Conservation (phyloP, 140 eudicot species). For the Flaveria floridana region DNA sequence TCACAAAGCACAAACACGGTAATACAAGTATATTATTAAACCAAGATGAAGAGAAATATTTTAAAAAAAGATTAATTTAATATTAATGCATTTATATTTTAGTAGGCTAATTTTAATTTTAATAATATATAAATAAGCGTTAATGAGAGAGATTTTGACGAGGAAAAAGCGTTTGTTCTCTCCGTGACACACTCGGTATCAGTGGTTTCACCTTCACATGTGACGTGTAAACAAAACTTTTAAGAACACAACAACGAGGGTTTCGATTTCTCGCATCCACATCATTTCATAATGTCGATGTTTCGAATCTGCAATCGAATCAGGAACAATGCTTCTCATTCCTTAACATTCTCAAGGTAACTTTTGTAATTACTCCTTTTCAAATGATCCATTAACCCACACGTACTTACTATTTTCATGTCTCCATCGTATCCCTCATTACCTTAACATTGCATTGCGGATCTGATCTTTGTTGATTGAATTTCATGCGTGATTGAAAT, state of each 20-base stretch:
- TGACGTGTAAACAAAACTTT: neutral
- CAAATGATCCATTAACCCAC: neutral
- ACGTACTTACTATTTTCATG: neutral
- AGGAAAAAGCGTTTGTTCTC: constrained; percentile 27
- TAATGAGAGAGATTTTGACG: neutral
- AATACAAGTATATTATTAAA: too few species aligned
- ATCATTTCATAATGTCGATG: constrained; percentile 33
- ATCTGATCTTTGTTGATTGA: too few species aligned
- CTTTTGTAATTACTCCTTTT: neutral
- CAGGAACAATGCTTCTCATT: constrained; percentile 5
- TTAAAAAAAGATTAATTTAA: too few species aligned
- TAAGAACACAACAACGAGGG: constrained; percentile 24
- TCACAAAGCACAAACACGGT: too few species aligned
- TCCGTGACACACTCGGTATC: constrained; percentile 21
- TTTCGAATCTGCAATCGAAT: constrained; percentile 33
- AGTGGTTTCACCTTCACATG: constrained; percentile 11
- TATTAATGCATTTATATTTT: too few species aligned
- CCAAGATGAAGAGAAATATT: too few species aligned
- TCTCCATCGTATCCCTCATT: too few species aligned
- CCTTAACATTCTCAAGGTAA: constrained; percentile 28
- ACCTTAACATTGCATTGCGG: too few species aligned
- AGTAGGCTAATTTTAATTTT: too few species aligned
- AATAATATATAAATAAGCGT: too few species aligned
- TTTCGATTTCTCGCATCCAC: neutral
- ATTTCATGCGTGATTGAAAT: too few species aligned